Evolutionary conservation across 805 yeast genomes (phyloP).

Genomic region (Sugiyamaella boreocaroliniensis): DNA sequence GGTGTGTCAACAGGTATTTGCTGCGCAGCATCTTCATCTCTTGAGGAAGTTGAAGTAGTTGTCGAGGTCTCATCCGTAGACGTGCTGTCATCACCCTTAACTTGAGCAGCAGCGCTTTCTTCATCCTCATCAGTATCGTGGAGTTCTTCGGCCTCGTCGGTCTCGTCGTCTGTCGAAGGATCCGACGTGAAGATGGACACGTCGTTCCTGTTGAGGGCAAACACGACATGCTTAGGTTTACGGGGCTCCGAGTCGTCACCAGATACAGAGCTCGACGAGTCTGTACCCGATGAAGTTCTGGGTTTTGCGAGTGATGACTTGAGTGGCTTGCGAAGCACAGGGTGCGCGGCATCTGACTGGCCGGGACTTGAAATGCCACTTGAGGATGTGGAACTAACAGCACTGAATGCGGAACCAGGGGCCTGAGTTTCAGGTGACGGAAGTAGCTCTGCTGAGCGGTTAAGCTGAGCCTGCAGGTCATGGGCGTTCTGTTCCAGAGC

Average conservation of each 20-base stretch:
- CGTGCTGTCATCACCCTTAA: too few relatives aligned
- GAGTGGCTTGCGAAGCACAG: slow-evolving; percentile 7
- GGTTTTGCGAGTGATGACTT: slow-evolving; percentile 14
- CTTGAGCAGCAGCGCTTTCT: slow-evolving; percentile 1
- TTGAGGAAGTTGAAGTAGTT: background rate
- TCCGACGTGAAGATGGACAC: slow-evolving; percentile 5
- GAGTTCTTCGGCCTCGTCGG: slow-evolving; percentile 12
- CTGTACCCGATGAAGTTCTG: slow-evolving; percentile 4
- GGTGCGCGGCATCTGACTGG: background rate
- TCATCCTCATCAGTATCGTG: slow-evolving; percentile 2
- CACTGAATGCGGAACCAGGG: background rate
- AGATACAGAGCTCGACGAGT: background rate
- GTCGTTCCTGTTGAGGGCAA: slow-evolving; percentile 15
- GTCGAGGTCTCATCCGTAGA: background rate
- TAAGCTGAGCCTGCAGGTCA: background rate
- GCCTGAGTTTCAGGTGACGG: background rate
- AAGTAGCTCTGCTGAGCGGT: background rate
- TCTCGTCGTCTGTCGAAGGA: slow-evolving; percentile 9
- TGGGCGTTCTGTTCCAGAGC: background rate
- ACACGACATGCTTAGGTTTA: slow-evolving; percentile 17
- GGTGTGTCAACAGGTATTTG: background rate
- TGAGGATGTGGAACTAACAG: slow-evolving; percentile 1
- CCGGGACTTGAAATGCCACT: background rate
- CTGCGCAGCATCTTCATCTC: background rate
- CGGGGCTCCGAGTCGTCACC: background rate